A percentile compares a stretch with the other conserved stretches of the same genome.
These are phyloP conservation scores for Fusarium annulatum DNA, from an alignment of 2,329 filamentous ascomycete species.

Conservation along the genomic window DNA sequence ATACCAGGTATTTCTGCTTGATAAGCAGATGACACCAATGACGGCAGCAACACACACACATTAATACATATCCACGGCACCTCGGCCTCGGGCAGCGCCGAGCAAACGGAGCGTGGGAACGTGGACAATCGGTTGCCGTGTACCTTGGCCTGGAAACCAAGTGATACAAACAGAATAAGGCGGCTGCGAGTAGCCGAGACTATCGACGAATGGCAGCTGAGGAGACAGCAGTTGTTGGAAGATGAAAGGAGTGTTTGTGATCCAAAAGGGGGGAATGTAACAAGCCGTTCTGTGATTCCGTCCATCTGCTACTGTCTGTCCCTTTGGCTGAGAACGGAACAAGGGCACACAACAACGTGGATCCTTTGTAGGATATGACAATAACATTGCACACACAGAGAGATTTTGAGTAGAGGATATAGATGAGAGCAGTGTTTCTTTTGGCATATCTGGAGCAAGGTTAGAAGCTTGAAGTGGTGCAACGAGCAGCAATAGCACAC, in stretches of 20 bases:
- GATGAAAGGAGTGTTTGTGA: constrained; percentile 26
- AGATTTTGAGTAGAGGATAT: neutral
- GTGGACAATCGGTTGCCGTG: constrained; percentile 18
- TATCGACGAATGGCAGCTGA: constrained; percentile 13
- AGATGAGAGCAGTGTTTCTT: neutral
- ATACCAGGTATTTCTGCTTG: neutral
- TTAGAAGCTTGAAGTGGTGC: neutral
- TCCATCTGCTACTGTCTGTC: constrained; percentile 3
- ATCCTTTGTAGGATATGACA: neutral
- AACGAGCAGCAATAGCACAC: neutral
- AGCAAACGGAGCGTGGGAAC: constrained; percentile 23
- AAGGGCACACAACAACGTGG: constrained; percentile 9
- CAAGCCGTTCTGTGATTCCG: constrained; percentile 30
- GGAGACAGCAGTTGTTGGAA: neutral
- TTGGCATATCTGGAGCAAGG: neutral
- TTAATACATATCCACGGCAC: constrained; percentile 5
- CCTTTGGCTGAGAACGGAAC: neutral
- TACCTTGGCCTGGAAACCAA: constrained; percentile 31
- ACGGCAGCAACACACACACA: neutral
- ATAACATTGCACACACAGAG: neutral
- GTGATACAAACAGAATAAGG: constrained; percentile 28
- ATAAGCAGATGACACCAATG: constrained; percentile 15
- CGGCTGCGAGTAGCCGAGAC: constrained; percentile 33
- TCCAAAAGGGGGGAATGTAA: constrained; percentile 23
- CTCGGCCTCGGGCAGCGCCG: constrained; percentile 22